Percentiles rank a stretch among this genome's conserved stretches.
Evolutionary conservation across 1,284 basidiomycete genomes (phyloP).

Genomic region (Moesziomyces sp.): DNA sequence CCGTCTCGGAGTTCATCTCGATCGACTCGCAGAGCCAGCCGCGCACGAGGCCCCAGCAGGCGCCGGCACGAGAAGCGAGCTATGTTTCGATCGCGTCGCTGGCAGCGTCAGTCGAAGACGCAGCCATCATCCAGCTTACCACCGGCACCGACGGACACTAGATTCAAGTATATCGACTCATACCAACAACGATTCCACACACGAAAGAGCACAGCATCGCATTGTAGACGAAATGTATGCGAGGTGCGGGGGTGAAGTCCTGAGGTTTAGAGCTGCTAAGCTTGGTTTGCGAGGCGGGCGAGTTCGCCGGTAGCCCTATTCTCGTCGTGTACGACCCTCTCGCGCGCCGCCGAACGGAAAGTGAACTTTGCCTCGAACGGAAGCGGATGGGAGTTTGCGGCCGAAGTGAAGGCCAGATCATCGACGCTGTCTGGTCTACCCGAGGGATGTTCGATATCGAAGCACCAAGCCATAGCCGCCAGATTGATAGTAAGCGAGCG

Average conservation of each 20-base stretch:
- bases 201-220: too few relatives aligned
- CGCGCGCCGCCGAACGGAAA: conserved; percentile 1
- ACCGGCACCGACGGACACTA: background rate
- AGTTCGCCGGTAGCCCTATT: conserved; percentile 17
- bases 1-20: conserved; percentile 19
- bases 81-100: conserved; percentile 21
- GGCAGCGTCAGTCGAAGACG: conserved; percentile 19
- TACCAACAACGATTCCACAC: too few relatives aligned
- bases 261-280: background rate
- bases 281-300: conserved; percentile 2
- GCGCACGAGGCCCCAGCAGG: conserved; percentile 1
- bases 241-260: too few relatives aligned
- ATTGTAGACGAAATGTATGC: too few relatives aligned
- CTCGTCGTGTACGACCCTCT: conserved; percentile 8
- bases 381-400: conserved; percentile 40
- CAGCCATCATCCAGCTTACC: conserved; percentile 5
- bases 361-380: conserved; percentile 22
- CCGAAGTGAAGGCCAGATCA: conserved; percentile 39
- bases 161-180: background rate
- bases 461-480: conserved; percentile 67
- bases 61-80: conserved; percentile 1
- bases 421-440: conserved; percentile 19
- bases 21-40: background rate
- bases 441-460: conserved; percentile 47
- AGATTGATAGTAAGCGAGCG: conserved; percentile 66